Conservation (phyloP, 2,329 filamentous ascomycete genomes). For the Colletotrichum lupini region DNA sequence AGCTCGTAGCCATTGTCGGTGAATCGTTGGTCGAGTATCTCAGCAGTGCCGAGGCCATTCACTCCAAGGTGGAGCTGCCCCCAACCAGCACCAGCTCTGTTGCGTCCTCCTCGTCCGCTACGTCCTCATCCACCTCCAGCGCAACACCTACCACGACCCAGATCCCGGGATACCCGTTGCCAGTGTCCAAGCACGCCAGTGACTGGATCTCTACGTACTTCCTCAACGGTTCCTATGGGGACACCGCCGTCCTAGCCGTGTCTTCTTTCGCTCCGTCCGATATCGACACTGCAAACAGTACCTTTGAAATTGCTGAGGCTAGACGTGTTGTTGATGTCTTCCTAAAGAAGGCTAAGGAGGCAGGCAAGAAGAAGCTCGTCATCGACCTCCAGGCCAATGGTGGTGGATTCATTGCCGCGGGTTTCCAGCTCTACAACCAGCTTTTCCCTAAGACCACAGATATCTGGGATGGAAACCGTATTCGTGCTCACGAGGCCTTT, state of each 20-base stretch:
- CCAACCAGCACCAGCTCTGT: neutral
- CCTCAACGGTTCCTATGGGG: conserved; percentile 42
- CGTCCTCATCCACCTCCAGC: neutral
- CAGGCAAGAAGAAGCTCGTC: conserved; percentile 68
- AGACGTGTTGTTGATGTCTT: conserved; percentile 48
- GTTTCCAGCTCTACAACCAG: conserved; percentile 59
- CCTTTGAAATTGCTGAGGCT: conserved; percentile 36
- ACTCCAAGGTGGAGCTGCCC: conserved; percentile 22
- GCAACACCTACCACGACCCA: conserved; percentile 1
- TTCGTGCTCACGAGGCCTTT: conserved; percentile 35
- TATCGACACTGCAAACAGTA: neutral
- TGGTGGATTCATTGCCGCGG: conserved; percentile 63
- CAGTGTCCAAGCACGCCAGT: conserved; percentile 38
- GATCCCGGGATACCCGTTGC: conserved; percentile 41
- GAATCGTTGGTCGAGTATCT: neutral
- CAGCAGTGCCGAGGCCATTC: conserved; percentile 9
- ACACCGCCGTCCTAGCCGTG: conserved; percentile 42
- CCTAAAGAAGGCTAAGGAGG: conserved; percentile 55
- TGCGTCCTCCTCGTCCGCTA: neutral
- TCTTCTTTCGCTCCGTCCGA: conserved; percentile 36
- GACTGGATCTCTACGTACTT: conserved; percentile 43
- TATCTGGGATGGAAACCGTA: conserved; percentile 34
- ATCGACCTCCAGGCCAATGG: conserved; percentile 72
- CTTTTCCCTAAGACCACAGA: conserved; percentile 43
- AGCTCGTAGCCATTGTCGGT: neutral